Base-by-base conservation (phyloP, 2,329 filamentous ascomycete species). In the Neopestalotiopsis sp. region DNA sequence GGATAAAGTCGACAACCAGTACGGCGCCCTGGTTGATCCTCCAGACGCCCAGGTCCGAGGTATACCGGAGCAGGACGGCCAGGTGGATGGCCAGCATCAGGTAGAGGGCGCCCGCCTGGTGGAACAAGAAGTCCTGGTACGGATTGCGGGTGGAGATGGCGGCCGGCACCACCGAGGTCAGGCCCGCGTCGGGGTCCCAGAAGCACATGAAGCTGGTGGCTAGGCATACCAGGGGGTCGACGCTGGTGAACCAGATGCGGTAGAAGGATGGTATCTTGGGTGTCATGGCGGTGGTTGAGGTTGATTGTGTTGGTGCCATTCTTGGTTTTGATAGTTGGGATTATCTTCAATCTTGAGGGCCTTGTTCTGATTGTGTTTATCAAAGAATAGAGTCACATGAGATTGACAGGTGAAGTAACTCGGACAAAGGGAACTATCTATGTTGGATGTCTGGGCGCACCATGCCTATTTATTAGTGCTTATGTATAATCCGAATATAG, bases 51-150 rank as follows among this genome's bases (percentile, higher is more conserved):
- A 58, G 56, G n/a, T 58, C 56, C 28, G 24, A 20, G 5, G 56
- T 28, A 28, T 58, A 28, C 7, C 56, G 56, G 6, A 58, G 56
- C 13, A 58, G 56, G 2, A 58, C 56, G 12, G 14, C 56, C 1
- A 32, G 20, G 56, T 28, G 13, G 20, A 59, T 28, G 57, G 57
- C 57, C 10, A 59, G 24, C 20, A 59, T 24, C n/a, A 59, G 57
- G 20, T 30, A 32, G 5, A 59, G 57, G 6, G 20, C 57, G 20
- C 57, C 57, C 10, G 57, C 14, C 24, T 59, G 57, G 57, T 59
- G 57, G 57, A 59, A 59, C n/a, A 59, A 10, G 10, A 28, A 59
- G 57, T 59, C 57, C 30, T 59, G 57, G 14, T 59, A 59, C 20
- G 30, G 24, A 20, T 59, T 59, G 5, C 57, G 57, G 3, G 57